Base-by-base conservation (phyloP, 2,329 filamentous ascomycete genomes). In the Aspergillus pseudoviridinutans region DNA sequence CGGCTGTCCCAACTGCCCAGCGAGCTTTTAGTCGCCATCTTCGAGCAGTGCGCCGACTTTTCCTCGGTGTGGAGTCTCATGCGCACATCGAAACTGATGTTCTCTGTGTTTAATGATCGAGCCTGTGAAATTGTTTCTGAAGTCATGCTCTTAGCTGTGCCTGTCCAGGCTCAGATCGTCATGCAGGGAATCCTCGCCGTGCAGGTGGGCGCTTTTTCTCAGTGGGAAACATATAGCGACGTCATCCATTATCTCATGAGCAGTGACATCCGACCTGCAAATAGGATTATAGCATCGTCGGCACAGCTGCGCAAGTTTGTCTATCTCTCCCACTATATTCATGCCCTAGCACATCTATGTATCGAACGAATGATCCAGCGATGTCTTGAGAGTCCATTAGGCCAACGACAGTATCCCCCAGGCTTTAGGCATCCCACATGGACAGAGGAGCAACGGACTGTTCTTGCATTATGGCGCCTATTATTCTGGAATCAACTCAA, bases 1-100 rank as follows among this genome's bases (percentile, higher is more conserved):
- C 44, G 50, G 53, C 52, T 58, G 54, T 58, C 53, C 57, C 50
- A 54, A 50, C 53, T 42, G 8, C 38, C 38, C 38, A 20, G 17
- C 6, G 38, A 42, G 38, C 38, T 42, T 10, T 20, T 42, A 4
- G 17, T 42, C 17, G 9, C n/a, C 17, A n/a, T 42, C 6, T 42
- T 42, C 38, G 6, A 20, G 38, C 38, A 42, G n/a, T 42, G 38
- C 20, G 38, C 38, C 0, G 38, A 42, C 3, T 42, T 42, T 9
- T n/a, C 38, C 6, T 42, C 38, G 0, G 17, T 42, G 38, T 42
- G 38, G 17, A 42, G 38, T 42, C 38, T 42, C 4, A 42, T 42
- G n/a, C 38, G 14, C 2, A 20, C 38, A 7, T 42, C 38, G 6
- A 17, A 17, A 20, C n/a, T 17, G 17, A 42, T 42, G 17, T 42